Conservation (phyloP, 176 grass and related monocot genomes). For the Leersia perrieri region DNA sequence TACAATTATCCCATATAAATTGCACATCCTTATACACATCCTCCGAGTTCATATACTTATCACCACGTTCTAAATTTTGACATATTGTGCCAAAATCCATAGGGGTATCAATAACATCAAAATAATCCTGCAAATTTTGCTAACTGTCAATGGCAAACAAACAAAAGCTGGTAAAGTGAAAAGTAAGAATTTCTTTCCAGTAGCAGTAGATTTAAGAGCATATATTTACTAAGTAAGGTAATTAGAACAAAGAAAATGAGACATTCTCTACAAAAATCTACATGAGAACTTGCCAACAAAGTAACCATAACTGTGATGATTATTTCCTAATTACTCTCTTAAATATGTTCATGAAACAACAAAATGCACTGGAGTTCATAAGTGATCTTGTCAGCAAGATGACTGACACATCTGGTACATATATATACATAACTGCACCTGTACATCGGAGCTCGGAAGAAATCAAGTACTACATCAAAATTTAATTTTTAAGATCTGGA, state of each 20-base stretch:
- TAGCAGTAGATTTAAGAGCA: conserved; percentile 13
- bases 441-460: background rate
- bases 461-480: background rate
- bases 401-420: background rate
- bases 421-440: conserved; percentile 1
- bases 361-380: conserved; percentile 1
- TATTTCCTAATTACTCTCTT: conserved; percentile 21
- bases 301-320: background rate
- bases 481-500: background rate
- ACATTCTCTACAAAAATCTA: background rate
- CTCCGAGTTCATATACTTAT: conserved; percentile 90
- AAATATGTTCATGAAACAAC: conserved; percentile 5
- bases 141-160: background rate
- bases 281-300: background rate
- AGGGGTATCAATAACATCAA: conserved; percentile 94
- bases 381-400: background rate
- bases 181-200: conserved; percentile 1
- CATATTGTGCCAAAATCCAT: conserved; percentile 99
- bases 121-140: conserved; percentile 70
- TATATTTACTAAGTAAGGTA: background rate
- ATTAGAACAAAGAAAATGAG: background rate
- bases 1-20: conserved; percentile 94
- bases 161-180: background rate
- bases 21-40: conserved; percentile 89
- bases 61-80: conserved; percentile 63